Percentiles rank a stretch among this genome's conserved stretches.
Evolutionary conservation across 768 basidiomycete species (phyloP).

Genomic region (Sporobolomyces roseus): DNA sequence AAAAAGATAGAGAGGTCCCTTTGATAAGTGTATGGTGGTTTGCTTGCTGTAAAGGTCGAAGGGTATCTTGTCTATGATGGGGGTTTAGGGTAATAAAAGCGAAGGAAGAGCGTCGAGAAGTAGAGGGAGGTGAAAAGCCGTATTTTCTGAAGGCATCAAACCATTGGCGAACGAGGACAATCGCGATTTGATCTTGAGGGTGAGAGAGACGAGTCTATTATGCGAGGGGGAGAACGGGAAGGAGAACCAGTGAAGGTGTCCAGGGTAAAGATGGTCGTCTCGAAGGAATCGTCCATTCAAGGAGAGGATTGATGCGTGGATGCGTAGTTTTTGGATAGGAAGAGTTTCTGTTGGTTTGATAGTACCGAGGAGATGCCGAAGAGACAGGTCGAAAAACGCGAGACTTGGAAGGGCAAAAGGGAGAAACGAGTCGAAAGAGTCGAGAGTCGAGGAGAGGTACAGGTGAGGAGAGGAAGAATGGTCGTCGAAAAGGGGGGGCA

Average conservation of each 20-base stretch:
- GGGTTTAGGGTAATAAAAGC: too few species aligned
- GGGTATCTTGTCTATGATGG: too few species aligned
- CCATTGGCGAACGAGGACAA: background rate
- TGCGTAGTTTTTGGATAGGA: background rate
- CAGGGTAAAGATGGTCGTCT: background rate
- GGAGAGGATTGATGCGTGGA: background rate
- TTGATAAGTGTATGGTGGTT: too few species aligned
- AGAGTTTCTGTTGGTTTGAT: background rate
- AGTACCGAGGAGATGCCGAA: background rate
- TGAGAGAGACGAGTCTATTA: background rate
- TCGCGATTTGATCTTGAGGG: background rate
- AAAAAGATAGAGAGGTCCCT: too few species aligned
- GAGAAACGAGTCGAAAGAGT: background rate
- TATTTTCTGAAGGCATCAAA: too few species aligned
- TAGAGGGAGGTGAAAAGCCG: too few species aligned
- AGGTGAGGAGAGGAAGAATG: background rate
- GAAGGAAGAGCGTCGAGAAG: too few species aligned
- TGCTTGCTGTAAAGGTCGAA: too few species aligned
- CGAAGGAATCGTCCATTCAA: background rate
- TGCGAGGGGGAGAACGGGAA: background rate
- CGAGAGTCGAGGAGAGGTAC: background rate
- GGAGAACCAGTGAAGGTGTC: slow-evolving; percentile 7
- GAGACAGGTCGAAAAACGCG: too few species aligned
- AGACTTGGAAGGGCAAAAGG: background rate
- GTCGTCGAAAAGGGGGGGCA: background rate